Evolutionary conservation across 2,329 filamentous ascomycete species (phyloP).

Genomic region (Hymenoscyphus infarciens): DNA sequence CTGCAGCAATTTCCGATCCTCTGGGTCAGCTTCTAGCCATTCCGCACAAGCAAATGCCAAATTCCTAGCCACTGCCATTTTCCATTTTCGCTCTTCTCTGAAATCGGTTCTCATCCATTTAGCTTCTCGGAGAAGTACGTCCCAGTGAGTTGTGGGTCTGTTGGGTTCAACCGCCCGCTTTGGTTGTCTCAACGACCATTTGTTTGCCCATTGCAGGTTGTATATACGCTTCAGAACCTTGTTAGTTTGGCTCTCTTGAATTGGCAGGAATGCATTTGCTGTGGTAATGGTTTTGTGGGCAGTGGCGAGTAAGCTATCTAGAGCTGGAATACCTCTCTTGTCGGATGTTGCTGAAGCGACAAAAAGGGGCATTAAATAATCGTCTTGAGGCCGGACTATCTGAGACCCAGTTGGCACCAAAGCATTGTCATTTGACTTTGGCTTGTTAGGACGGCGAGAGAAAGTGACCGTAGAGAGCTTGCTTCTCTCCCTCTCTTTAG

Average conservation of each 20-base stretch:
- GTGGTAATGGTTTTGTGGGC: constrained; percentile 90
- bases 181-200: constrained; percentile 89
- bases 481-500: constrained; percentile 56
- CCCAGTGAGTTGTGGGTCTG: constrained; percentile 75
- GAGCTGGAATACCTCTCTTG: constrained; percentile 59
- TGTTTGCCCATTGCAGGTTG: constrained; percentile 82
- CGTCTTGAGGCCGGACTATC: constrained; percentile 40
- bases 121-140: constrained; percentile 83
- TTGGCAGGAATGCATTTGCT: constrained; percentile 74
- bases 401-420: constrained; percentile 17
- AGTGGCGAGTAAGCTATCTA: constrained; percentile 71
- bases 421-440: constrained; percentile 34
- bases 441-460: constrained; percentile 58
- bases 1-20: constrained; percentile 65
- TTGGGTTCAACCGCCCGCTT: constrained; percentile 79
- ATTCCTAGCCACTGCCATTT: constrained; percentile 73
- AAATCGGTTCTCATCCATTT: constrained; percentile 99
- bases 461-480: constrained; percentile 76
- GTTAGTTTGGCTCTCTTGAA: constrained; percentile 83
- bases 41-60: constrained; percentile 80
- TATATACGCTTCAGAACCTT: constrained; percentile 84
- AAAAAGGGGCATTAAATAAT: constrained; percentile 63
- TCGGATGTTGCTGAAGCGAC: constrained; percentile 53
- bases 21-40: constrained; percentile 64
- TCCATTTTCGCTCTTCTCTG: constrained; percentile 91